Evolutionary conservation across 2,329 filamentous ascomycete genomes (phyloP), one percentile per base, ranked within the genome.

Genomic region (Metarhizium sp.): DNA sequence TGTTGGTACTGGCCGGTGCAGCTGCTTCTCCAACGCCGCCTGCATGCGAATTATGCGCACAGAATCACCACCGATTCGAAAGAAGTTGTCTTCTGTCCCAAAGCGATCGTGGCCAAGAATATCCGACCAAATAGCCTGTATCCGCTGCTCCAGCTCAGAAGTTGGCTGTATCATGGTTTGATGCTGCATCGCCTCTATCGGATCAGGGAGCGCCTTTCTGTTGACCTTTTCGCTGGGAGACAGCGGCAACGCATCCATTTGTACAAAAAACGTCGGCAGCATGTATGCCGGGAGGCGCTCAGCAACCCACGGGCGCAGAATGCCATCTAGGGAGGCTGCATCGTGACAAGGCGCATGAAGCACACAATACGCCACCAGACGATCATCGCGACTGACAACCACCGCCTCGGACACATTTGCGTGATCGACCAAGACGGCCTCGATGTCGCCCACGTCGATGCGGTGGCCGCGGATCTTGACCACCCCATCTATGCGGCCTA

Each of bases 381-480:
- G 36, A 3, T 14, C 36, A 14, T 38, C 36, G 3, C 36, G 36
- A 4, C 36, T 38, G 10, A 38, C 36, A 10, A 14, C 36, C 36
- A 38, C 10, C 36, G 36, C 36, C 36, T 47, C 59, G 29, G 56
- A 58, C 11, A 62, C 50, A 7, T 42, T 36, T 10, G 50, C 34
- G 25, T 58, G 57, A 3, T 43, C 20, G 29, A 51, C 53, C 16
- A 63, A 58, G 11, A 54, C 59, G 3, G 55, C 54, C 32, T 61
- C 59, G n/a, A 63, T 52, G 36, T 63, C 62, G 8, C 60, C 62
- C 10, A 59, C 40, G 43, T 63, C 62, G 54, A 63, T 55, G 10
- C 62, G 52, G 36, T 60, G 46, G 14, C 62, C 62, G 6, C 61
- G 55, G 16, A 63, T 59, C 48, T 64, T 64, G 34, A 64, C 58